Conservation (phyloP, 805 yeast genomes). For the Yarrowia sp. region DNA sequence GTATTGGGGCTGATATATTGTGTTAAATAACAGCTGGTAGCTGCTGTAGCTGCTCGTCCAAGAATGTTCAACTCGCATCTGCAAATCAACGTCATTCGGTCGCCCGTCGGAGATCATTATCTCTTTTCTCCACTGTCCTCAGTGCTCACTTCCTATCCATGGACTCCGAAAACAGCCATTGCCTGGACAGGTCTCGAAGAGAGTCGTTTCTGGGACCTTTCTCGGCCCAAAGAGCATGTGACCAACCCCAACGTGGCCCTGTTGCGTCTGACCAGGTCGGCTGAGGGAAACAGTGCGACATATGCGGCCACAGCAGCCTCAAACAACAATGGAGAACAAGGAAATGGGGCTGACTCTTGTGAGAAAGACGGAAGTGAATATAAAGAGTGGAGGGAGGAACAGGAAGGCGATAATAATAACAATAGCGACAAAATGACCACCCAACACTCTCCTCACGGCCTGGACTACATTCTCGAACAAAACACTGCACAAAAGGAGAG, state of each 20-base stretch:
- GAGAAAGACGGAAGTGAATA: not conserved
- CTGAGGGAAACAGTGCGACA: no score
- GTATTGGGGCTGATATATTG: constrained; percentile 18
- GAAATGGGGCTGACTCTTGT: no score
- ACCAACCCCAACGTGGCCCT: constrained; percentile 18
- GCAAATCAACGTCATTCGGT: constrained; percentile 30
- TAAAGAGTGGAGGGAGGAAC: not conserved
- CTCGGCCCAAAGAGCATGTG: not conserved
- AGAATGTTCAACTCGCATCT: constrained; percentile 22
- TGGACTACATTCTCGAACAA: no score
- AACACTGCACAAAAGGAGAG: no score
- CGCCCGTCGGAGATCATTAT: constrained; percentile 4
- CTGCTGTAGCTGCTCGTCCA: not conserved
- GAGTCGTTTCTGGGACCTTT: constrained; percentile 3
- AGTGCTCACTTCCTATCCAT: constrained; percentile 16
- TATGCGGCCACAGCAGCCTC: not conserved
- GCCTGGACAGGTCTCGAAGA: constrained; percentile 31
- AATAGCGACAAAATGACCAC: no score
- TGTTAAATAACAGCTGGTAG: not conserved
- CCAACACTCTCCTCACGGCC: no score
- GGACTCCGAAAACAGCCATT: constrained; percentile 23
- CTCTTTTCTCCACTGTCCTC: constrained; percentile 5
- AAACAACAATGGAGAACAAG: not conserved
- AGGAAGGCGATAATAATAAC: no score
- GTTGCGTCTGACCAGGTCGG: constrained; percentile 2